Evolutionary conservation across 2,329 filamentous ascomycete genomes (phyloP).

Genomic region (Didymella keratinophila): DNA sequence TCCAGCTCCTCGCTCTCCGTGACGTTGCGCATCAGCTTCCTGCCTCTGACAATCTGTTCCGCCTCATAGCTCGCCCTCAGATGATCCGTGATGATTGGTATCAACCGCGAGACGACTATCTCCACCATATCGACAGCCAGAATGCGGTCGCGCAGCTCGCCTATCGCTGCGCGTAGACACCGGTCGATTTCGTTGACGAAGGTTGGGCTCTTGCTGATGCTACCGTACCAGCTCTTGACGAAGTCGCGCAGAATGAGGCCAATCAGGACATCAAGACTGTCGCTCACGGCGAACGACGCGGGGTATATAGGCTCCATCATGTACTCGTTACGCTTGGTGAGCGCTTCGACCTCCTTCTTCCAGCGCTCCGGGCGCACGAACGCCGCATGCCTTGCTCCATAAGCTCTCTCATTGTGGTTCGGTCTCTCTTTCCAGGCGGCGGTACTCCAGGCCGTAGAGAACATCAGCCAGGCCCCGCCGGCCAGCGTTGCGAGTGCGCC

Average conservation of each 20-base stretch:
- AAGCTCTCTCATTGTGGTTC: conserved; percentile 53
- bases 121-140: conserved; percentile 83
- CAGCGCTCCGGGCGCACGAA: conserved; percentile 72
- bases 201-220: conserved; percentile 79
- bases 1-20: conserved; percentile 97
- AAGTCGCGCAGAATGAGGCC: conserved; percentile 82
- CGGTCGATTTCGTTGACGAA: conserved; percentile 90
- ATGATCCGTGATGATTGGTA: conserved; percentile 88
- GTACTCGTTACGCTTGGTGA: conserved; percentile 73
- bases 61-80: conserved; percentile 91
- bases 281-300: conserved; percentile 78
- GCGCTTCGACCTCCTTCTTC: conserved; percentile 71
- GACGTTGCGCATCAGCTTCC: conserved; percentile 84
- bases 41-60: conserved; percentile 84
- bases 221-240: conserved; percentile 84
- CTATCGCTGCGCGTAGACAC: conserved; percentile 75
- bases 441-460: conserved; percentile 66
- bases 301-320: conserved; percentile 73
- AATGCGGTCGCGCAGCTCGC: conserved; percentile 74
- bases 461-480: conserved; percentile 65
- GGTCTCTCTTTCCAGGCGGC: conserved; percentile 55
- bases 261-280: conserved; percentile 80
- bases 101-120: conserved; percentile 78
- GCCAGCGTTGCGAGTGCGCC: conserved; percentile 67
- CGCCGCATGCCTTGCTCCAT: conserved; percentile 53